phyloP scores from a whole-genome alignment of 2,329 filamentous ascomycete genomes.

The Aspergillus sp. region DNA sequence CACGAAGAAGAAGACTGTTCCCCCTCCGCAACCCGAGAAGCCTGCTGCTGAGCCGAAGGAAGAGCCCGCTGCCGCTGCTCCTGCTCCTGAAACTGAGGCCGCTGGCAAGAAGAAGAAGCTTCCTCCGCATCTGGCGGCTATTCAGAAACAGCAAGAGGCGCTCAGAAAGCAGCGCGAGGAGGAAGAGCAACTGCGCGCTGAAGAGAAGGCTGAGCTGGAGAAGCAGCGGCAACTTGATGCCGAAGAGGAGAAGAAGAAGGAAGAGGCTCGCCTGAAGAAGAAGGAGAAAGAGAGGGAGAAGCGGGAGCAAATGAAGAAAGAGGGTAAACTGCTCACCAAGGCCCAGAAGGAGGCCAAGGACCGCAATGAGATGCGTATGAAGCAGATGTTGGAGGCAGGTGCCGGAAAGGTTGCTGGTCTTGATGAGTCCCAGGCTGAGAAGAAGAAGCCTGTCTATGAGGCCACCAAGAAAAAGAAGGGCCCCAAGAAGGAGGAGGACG shows the following conservation, averaged over 20 bases:
- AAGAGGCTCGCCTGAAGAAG: conserved; percentile 37
- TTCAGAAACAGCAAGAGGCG: conserved; percentile 42
- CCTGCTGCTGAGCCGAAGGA: not conserved
- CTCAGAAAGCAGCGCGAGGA: conserved; percentile 39
- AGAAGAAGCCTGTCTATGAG: conserved; percentile 69
- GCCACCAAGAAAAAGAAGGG: conserved; percentile 70
- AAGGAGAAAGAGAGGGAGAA: conserved; percentile 44
- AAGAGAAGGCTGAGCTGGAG: conserved; percentile 33
- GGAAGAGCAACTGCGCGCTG: conserved; percentile 30
- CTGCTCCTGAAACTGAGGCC: conserved; percentile 23
- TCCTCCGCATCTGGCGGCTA: conserved; percentile 45
- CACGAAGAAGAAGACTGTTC: conserved; percentile 63
- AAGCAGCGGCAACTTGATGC: conserved; percentile 28
- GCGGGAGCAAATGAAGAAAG: conserved; percentile 40
- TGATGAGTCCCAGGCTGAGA: conserved; percentile 44
- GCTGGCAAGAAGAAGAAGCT: conserved; percentile 81
- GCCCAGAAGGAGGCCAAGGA: conserved; percentile 40
- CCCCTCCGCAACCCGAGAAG: conserved; percentile 9
- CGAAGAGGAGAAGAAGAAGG: conserved; percentile 39
- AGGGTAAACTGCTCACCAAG: conserved; percentile 42
- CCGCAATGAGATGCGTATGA: conserved; percentile 39
- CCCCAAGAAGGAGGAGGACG: conserved; percentile 52
- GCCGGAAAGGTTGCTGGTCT: conserved; percentile 37
- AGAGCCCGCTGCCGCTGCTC: conserved; percentile 20
- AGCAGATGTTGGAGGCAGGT: conserved; percentile 42